Evolutionary conservation across 345 rosid species (phyloP).

Genomic region (Rhizophora apiculata): DNA sequence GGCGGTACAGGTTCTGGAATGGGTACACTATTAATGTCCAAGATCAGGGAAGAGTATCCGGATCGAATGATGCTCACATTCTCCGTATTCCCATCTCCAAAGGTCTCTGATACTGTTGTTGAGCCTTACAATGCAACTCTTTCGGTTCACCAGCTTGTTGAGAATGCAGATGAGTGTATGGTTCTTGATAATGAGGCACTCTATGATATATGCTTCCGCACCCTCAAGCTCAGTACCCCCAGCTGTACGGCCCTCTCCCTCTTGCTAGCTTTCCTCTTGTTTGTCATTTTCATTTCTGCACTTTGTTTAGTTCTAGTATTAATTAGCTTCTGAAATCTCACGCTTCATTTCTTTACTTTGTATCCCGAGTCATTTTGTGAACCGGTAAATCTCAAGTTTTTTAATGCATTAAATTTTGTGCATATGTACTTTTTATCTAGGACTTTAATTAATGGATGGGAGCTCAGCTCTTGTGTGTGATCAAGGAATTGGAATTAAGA

Average conservation of each 20-base stretch:
- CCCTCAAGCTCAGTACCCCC: slow-evolving; percentile 80
- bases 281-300: neutral
- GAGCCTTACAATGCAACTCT: slow-evolving; percentile 80
- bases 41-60: slow-evolving; percentile 72
- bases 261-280: neutral
- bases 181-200: slow-evolving; percentile 80
- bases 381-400: too few relatives aligned
- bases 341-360: too few relatives aligned
- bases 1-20: slow-evolving; percentile 85
- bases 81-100: slow-evolving; percentile 83
- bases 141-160: slow-evolving; percentile 78
- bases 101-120: slow-evolving; percentile 78
- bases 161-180: slow-evolving; percentile 86
- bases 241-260: slow-evolving; percentile 53
- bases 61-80: slow-evolving; percentile 88
- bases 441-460: too few relatives aligned
- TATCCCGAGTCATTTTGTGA: too few relatives aligned
- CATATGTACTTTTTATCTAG: too few relatives aligned
- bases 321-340: neutral
- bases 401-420: too few relatives aligned
- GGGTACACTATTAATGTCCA: slow-evolving; percentile 74
- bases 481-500: too few relatives aligned
- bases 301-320: neutral
- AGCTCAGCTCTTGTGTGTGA: too few relatives aligned
- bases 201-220: slow-evolving; percentile 78